Base-by-base conservation (phyloP, 1,139 yeast genomes). In the Diutina siamensis region DNA sequence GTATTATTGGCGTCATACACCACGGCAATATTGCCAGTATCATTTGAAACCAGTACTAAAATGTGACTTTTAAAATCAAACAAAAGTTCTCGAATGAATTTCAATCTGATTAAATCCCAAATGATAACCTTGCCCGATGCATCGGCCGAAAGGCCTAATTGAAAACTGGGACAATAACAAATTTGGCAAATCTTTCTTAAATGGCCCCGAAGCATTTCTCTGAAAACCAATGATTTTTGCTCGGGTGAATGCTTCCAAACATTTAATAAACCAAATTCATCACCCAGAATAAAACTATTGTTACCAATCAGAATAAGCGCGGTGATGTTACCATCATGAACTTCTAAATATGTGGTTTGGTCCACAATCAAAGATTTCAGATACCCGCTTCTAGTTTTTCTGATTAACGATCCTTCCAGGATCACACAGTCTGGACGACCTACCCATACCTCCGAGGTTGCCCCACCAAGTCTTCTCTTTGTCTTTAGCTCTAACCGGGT, bases 51-150 rank as follows among this genome's bases (percentile, higher is more conserved):
- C 8, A 75, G 64, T 2, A 71, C 59, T 25, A 64, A 57, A n/a
- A 61, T 58, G 7, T 51, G 51, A 2, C 22, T 35, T 15, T n/a
- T 18, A 21, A 13, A 13, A 2, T 48, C 27, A 40, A 28, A 28
- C 35, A 10, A 13, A 2, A 82, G 55, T 44, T 63, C 61, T 47
- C 83, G 59, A 10, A 83, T 71, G 45, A 70, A 67, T 46, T 67
- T 70, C 47, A 65, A 68, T 31, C 80, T 59, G 0, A 76, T 67
- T 40, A 76, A 54, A 53, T 83, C 84, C 89, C 89, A 81, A 5
- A 76, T 50, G 22, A 68, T 71, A 3, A 74, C 74, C 1, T 58
- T 56, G 0, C 88, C 85, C 3, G 56, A 58, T 0, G 45, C 49
- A 55, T 81, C 87, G 18, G 74, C 57, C 47, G 80, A 72, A 10